Evolutionary conservation across 2,329 filamentous ascomycete genomes (phyloP), one percentile per base, ranked within the genome.

Genomic region (Chlorencoelia australis): DNA sequence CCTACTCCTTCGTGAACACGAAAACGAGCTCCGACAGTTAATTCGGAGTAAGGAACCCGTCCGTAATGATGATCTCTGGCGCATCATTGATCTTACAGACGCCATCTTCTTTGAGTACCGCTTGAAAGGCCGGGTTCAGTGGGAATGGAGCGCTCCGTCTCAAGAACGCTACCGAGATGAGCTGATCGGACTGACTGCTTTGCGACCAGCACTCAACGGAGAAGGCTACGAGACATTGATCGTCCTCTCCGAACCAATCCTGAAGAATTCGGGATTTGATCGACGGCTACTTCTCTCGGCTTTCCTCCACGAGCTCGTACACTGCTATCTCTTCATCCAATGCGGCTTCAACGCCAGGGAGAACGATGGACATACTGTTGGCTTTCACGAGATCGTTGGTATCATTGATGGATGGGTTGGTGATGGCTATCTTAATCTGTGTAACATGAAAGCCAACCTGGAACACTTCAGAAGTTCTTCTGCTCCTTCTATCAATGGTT

Each of bases 251-350:
- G 64, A 65, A 2, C 68, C 72, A 0, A 74, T 79, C 10, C 63
- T 79, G n/a, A 62, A 60, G 25, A 10, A 64, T 61, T 30, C 42
- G 2, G 30, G 32, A 32, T 80, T 75, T 54, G 75, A 74, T 51
- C 60, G 75, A 4, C 64, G 73, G 5, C 61, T 80, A 11, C 64
- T 80, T 37, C 75, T 80, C 32, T 73, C 71, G 5, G 76, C 75
- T 0, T 79, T 81, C 44, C 50, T 81, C 30, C 76, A 80, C 50
- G 76, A 81, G 56, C 67, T 79, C 47, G 75, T 80, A 31, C 75
- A 80, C 57, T 75, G 74, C 55, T 80, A 77, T 50, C 60, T 80
- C 11, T 80, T 80, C 45, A 68, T 80, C 39, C 63, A 60, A 34
- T 77, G 73, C 46, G 75, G 75, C 4, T 70, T 75, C 51, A 63